Base-by-base conservation (phyloP, 805 yeast genomes). In the Komagataella phaffii region DNA sequence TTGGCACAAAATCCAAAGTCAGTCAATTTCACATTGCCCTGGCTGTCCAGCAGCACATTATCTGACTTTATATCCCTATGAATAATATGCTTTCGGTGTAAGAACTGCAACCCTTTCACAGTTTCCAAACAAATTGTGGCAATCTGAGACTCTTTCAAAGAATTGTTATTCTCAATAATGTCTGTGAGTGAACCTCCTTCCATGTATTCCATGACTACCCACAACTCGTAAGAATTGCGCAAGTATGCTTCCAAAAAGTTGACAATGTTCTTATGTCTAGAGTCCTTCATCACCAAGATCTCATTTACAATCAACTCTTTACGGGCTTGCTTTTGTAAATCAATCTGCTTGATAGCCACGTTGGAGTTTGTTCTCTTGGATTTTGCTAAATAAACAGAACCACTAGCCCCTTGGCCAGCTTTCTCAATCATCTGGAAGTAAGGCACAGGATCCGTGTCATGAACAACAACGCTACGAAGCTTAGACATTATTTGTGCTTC, bases 191-290 rank as follows among this genome's bases (percentile, higher is more conserved):
- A 84, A 2, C 99, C 99, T 55, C 99, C 99, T 65, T 93, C 97
- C 99, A 93, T 93, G 64, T 88, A 93, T 67, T 93, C 99, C 99
- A 93, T 93, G 18, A 93, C 81, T 7, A 93, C 98, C 99, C 99
- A 93, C 52, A 93, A 72, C 58, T 85, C 89, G 47, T 86, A 87
- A 53, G 79, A 81, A 52, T 86, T 69, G 19, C 23, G 24, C 51
- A 86, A 64, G 64, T 82, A 93, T 0, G 96, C 81, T 61, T 91
- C 96, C 54, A 91, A 80, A 64, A 88, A 93, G 65, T 93, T 93
- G 53, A 93, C 99, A 67, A 93, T 93, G 63, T 93, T 93, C 49
- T 80, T 80, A 64, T 93, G 99, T 59, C 79, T 81, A 51, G 89
- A 79, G 23, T 89, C 96, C 63, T 85, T 88, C 98, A 93, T 93